Evolutionary conservation across 345 rosid species (phyloP), one percentile per base, ranked within the genome.

Genomic region (Leavenworthia alabamica): DNA sequence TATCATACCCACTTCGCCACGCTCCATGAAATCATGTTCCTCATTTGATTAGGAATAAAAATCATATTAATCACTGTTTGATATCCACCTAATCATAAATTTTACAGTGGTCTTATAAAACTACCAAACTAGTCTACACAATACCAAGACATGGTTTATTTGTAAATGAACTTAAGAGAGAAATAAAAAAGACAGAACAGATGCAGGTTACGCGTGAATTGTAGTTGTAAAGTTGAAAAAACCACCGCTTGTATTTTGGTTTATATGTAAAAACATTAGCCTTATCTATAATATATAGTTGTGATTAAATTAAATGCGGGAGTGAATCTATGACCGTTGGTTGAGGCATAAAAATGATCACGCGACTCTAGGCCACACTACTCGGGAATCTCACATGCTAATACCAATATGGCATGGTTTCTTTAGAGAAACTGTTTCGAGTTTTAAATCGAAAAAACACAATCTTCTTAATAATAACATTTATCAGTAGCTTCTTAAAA

Each of bases 21-120:
- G 67, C 67, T 68, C 62, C 73, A 68, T 68, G 67, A 68, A 68
- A 68, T 68, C 73, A 68, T 68, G 62, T 17, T 68, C 67, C 67
- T 68, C 58, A 10, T 54, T 52, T 35, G 11, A 44, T 60, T 60
- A 52, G 49, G n/a, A 67, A 60, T 55, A 60, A 28, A 47, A n/a
- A 52, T 11, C 46, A 68, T 51, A 52, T 44, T 44, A 8, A 60
- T 45, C 11, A 60, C 48, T 44, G 56, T 60, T 27, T 52, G 2
- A 6, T 17, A 59, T 59, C 66, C 11, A 43, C 24, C 6, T 60
- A 60, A 69, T 60, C 56, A 69, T 69, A 51, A 8, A 3, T 14
- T 60, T 60, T 36, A 7, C 49, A 44, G 27, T 44, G 67, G 67
- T 24, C 0, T 60, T 27, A 59, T 27, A 11, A 35, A 11, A 6